Percentiles rank a stretch among this genome's conserved stretches.
Conservation (phyloP, 768 basidiomycete genomes). For the Nevesoporus exiguus region DNA sequence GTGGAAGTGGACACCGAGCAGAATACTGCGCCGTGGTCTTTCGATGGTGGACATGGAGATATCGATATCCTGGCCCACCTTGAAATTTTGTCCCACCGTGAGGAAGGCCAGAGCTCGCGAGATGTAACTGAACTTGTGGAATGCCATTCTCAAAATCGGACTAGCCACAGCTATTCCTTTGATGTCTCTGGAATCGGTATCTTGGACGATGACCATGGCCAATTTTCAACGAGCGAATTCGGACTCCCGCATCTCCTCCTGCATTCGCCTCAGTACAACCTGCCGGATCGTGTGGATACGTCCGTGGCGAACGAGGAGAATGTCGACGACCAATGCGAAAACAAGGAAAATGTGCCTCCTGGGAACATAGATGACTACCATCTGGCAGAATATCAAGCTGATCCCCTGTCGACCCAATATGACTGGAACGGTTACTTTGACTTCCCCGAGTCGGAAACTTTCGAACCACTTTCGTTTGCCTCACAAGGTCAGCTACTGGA, state of each 20-base stretch:
- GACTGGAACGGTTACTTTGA: slow-evolving; percentile 26
- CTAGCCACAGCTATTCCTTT: slow-evolving; percentile 2
- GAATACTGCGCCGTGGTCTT: neutral
- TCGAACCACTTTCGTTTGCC: slow-evolving; percentile 25
- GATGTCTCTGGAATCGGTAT: slow-evolving; percentile 17
- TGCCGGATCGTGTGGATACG: neutral
- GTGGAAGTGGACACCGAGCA: neutral
- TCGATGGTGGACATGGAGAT: no score
- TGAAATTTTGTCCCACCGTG: neutral
- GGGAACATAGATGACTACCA: neutral
- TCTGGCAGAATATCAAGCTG: neutral
- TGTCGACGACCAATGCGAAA: slow-evolving; percentile 4
- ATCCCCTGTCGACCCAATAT: slow-evolving; percentile 1
- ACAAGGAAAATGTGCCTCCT: slow-evolving; percentile 20
- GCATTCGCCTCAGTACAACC: slow-evolving; percentile 9
- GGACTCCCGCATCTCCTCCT: slow-evolving; percentile 2
- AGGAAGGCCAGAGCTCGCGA: neutral
- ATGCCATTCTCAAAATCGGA: neutral
- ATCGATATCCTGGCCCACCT: neutral
- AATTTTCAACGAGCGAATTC: slow-evolving; percentile 3
- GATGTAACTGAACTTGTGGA: neutral
- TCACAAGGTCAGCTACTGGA: slow-evolving; percentile 16
- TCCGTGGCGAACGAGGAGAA: slow-evolving; percentile 15
- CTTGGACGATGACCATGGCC: slow-evolving; percentile 5
- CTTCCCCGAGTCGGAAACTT: slow-evolving; percentile 20